Conservation (phyloP, 192 early-diverging fungal genomes). For the Coemansia sp. region DNA sequence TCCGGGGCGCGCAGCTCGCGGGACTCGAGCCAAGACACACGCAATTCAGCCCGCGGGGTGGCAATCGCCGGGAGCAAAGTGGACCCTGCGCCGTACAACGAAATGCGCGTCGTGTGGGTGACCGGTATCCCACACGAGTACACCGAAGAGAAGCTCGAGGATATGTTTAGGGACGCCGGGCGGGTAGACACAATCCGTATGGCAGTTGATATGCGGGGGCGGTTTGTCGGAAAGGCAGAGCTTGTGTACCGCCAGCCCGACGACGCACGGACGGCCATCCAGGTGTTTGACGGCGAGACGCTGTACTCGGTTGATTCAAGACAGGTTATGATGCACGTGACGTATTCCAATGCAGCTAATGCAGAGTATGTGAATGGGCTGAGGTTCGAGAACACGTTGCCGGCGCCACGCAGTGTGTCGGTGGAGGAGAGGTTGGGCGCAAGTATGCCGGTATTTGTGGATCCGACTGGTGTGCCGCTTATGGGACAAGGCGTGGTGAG, state of each 20-base stretch:
- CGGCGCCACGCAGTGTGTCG: constrained; percentile 12
- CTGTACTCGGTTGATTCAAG: constrained; percentile 32
- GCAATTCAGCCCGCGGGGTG: constrained; percentile 11
- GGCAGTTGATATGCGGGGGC: constrained; percentile 28
- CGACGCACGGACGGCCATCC: constrained; percentile 48
- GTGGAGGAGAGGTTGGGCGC: constrained; percentile 17
- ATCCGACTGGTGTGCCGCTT: constrained; percentile 2
- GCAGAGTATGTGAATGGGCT: constrained; percentile 25
- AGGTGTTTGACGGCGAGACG: constrained; percentile 49
- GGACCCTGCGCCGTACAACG: constrained; percentile 34
- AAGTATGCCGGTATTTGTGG: constrained; percentile 6
- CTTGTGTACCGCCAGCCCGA: constrained; percentile 37
- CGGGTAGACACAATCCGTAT: constrained; percentile 42
- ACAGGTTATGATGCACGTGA: constrained; percentile 23
- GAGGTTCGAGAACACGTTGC: constrained; percentile 33
- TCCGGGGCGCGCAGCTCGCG: not conserved
- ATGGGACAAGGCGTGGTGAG: not conserved
- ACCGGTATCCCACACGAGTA: constrained; percentile 31
- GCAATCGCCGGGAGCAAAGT: constrained; percentile 28
- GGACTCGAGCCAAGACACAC: not conserved
- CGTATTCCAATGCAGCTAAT: constrained; percentile 22
- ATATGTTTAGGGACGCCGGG: constrained; percentile 36
- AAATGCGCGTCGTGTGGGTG: constrained; percentile 35
- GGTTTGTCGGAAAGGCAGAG: constrained; percentile 45
- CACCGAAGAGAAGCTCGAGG: constrained; percentile 35